Evolutionary conservation across 1,139 yeast genomes (phyloP), one percentile per base, ranked within the genome.

Genomic region (Suhomyces wounanorum): DNA sequence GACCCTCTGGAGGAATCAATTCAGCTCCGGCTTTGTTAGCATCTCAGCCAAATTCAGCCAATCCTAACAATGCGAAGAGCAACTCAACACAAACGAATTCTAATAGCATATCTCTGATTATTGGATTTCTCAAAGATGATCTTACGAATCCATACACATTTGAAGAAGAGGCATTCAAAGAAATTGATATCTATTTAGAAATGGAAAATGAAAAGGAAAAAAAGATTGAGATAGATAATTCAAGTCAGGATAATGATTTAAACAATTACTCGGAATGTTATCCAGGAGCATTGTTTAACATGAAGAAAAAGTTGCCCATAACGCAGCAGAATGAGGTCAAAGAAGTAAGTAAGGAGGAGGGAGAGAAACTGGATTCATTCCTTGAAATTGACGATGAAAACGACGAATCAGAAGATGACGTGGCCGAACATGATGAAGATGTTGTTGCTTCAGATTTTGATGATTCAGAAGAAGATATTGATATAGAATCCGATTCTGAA

Each of bases 1-100:
- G 96, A 0, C 92, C 94, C 0, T 85, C 92, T 1, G 89, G 94
- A 28, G 96, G 95, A 9, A 84, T 87, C 36, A 82, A 82, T 56
- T 81, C 85, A 0, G 82, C 83, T 0, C 79, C 83, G 1, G 72
- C 82, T 1, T 58, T 70, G 62, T 66, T 69, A 21, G 49, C 65
- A 2, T 62, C 66, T 0, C 58, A 60, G 8, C 57, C 53, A 9
- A 17, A 38, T 14, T 48, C 13, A 37, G 25, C 9, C 17, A 35
- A 18, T 30, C 17, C 25, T 25, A 33, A 46, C 33, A 53, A 46
- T 23, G 7, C 40, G 8, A 33, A 11, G 7, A 16, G 1, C 36
- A 38, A 40, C 36, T 44, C 13, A 17, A 8, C 37, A 14, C 42
- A 25, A 25, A 17, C 33, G 5, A 39, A 26, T 28, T 66, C 66